Evolutionary conservation across 345 rosid species (phyloP).

Genomic region (Populus alba): DNA sequence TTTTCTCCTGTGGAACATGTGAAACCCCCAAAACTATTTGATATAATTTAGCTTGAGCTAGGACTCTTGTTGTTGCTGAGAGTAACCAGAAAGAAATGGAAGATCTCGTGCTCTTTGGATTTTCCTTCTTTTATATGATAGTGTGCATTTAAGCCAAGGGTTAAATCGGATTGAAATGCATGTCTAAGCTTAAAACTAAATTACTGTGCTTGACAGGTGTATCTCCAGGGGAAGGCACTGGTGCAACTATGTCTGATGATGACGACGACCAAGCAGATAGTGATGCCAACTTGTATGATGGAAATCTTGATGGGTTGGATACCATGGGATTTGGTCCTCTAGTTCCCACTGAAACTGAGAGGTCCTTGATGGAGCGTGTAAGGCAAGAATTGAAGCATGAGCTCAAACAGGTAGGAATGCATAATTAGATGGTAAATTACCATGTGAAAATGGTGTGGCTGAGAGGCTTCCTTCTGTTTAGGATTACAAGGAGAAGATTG

Average conservation of each 20-base stretch:
- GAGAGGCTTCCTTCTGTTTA: constrained; percentile 20
- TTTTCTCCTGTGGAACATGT: neutral
- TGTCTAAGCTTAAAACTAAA: constrained; percentile 9
- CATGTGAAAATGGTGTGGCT: constrained; percentile 7
- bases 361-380: constrained; percentile 87
- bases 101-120: neutral
- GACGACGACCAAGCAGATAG: constrained; percentile 75
- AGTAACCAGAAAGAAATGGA: neutral
- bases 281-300: constrained; percentile 58
- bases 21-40: neutral
- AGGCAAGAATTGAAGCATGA: constrained; percentile 85
- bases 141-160: neutral
- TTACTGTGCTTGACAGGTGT: constrained; percentile 44
- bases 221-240: constrained; percentile 76
- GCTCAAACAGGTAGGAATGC: constrained; percentile 63
- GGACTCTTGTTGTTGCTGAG: neutral
- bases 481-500: constrained; percentile 87
- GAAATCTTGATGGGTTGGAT: constrained; percentile 49
- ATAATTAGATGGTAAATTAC: neutral
- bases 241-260: constrained; percentile 88
- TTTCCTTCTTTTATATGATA: neutral
- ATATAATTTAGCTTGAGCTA: neutral
- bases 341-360: constrained; percentile 73
- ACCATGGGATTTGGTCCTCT: constrained; percentile 83
- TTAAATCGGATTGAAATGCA: neutral